Percentiles rank a stretch among this genome's conserved stretches.
phyloP scores from a whole-genome alignment of 257 asterid genomes.

The Scutellaria galericulata region DNA sequence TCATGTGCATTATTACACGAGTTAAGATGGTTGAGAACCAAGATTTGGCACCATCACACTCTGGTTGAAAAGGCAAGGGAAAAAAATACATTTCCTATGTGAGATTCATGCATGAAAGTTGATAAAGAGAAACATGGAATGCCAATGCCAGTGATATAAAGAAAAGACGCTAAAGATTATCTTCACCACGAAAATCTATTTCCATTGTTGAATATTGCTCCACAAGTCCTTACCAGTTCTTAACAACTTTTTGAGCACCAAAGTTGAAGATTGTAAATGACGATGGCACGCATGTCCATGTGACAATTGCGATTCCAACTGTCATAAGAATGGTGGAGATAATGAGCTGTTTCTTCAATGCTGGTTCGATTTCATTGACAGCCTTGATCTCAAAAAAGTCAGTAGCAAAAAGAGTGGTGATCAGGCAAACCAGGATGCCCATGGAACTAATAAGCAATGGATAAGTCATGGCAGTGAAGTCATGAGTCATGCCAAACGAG shows the following conservation, averaged over 20 bases:
- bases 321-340: constrained; percentile 88
- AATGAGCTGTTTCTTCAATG: constrained; percentile 74
- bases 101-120: neutral
- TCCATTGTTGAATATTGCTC: neutral
- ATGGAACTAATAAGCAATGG: constrained; percentile 84
- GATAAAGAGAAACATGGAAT: constrained; percentile 4
- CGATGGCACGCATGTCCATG: constrained; percentile 77
- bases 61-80: neutral
- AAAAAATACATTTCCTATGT: neutral
- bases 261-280: constrained; percentile 82
- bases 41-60: constrained; percentile 14
- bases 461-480: constrained; percentile 80
- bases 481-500: constrained; percentile 67
- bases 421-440: constrained; percentile 84
- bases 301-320: constrained; percentile 68
- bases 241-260: constrained; percentile 75
- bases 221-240: constrained; percentile 53
- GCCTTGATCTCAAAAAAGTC: constrained; percentile 63
- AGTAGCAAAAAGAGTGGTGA: constrained; percentile 77
- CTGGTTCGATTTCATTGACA: constrained; percentile 64
- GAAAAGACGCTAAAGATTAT: neutral
- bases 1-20: constrained; percentile 19
- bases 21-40: neutral
- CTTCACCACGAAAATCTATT: neutral
- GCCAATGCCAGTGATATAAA: neutral